Evolutionary conservation across 331 rosid genomes (phyloP).

Genomic region (Cydonia oblonga): DNA sequence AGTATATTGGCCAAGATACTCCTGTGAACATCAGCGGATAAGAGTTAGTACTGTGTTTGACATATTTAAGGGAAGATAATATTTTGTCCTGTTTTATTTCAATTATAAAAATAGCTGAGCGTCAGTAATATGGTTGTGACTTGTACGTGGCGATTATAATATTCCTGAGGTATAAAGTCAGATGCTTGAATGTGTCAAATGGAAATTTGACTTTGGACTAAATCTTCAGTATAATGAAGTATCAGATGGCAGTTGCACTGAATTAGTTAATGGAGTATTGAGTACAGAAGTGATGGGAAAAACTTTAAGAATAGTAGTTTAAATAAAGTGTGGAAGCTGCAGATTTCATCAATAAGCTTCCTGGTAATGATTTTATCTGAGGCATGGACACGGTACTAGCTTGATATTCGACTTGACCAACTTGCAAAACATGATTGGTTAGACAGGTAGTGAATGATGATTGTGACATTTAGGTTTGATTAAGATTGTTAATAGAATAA

Average conservation of each 20-base stretch:
- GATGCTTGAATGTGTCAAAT: conserved; percentile 1
- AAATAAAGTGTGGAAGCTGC: not conserved
- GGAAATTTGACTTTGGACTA: conserved; percentile 1
- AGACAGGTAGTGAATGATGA: not conserved
- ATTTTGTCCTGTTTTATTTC: not conserved
- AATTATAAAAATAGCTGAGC: not conserved
- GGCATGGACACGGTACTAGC: not conserved
- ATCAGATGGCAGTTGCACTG: conserved; percentile 2
- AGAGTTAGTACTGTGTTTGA: not conserved
- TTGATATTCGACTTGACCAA: not conserved
- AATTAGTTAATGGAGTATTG: not conserved
- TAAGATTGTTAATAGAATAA: not conserved
- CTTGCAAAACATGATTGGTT: not conserved
- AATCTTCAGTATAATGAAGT: not conserved
- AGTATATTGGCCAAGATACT: not conserved
- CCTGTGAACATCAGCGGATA: not conserved
- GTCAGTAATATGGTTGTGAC: not conserved
- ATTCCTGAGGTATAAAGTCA: conserved; percentile 4
- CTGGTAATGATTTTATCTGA: not conserved
- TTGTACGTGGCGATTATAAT: not conserved
- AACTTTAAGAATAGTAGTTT: not conserved
- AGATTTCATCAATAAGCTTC: not conserved
- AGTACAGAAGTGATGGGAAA: not conserved
- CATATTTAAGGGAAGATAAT: not conserved
- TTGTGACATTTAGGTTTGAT: not conserved